These are phyloP conservation scores for Pythium aquatile DNA, from an alignment of 352 stramenopile species.

Conservation along the genomic window DNA sequence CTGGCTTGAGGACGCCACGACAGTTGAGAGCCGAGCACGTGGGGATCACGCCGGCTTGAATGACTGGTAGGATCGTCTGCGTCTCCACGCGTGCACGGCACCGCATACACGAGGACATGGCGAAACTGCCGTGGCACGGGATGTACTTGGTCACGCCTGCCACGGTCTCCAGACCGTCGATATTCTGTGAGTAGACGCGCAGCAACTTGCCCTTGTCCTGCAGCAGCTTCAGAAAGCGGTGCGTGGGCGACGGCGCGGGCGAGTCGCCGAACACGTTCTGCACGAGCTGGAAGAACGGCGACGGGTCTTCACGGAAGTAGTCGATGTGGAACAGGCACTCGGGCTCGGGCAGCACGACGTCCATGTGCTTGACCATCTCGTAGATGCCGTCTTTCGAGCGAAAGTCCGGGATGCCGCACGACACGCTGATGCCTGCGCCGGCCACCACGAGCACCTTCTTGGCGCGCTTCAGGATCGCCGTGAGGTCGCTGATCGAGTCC, in stretches of 20 bases:
- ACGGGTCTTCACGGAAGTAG: constrained; percentile 94
- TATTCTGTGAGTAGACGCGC: constrained; percentile 97
- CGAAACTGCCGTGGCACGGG: constrained; percentile 94
- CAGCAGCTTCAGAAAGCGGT: constrained; percentile 93
- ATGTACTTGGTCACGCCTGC: constrained; percentile 92
- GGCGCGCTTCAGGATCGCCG: constrained; percentile 64
- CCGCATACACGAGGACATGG: constrained; percentile 87
- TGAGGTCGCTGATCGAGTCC: constrained; percentile 54
- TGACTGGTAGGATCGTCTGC: constrained; percentile 61
- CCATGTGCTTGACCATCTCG: constrained; percentile 78
- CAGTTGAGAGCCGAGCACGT: constrained; percentile 71
- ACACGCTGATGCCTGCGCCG: constrained; percentile 94
- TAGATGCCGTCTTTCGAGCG: constrained; percentile 90
- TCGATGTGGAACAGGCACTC: constrained; percentile 99
- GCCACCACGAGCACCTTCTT: constrained; percentile 91
- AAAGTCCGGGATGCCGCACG: constrained; percentile 99
- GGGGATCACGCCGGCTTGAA: constrained; percentile 72
- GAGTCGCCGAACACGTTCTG: constrained; percentile 67
- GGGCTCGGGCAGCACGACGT: constrained; percentile 89
- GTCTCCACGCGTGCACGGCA: constrained; percentile 69
- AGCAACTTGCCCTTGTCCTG: constrained; percentile 91
- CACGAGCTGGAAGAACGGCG: constrained; percentile 96
- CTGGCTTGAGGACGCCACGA: constrained; percentile 94
- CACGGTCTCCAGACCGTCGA: constrained; percentile 94
- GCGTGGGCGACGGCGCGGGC: constrained; percentile 89